Evolutionary conservation across 2,329 filamentous ascomycete species (phyloP).

Genomic region (Cladosporium austrohemisphaericum): DNA sequence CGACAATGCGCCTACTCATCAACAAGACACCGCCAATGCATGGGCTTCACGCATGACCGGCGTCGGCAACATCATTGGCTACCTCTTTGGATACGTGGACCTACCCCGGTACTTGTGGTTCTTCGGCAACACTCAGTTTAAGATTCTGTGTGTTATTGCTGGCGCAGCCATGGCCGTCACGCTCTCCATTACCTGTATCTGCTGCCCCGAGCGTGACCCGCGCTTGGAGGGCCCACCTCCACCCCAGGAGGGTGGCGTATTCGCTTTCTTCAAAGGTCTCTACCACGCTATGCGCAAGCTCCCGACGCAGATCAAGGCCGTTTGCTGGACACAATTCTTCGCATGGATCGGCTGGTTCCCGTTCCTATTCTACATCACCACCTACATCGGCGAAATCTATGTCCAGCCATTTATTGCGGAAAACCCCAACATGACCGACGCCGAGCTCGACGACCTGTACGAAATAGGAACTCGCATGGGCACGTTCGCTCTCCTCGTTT

Average conservation of each 20-base stretch:
- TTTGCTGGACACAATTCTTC: slow-evolving; percentile 63
- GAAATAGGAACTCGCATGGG: slow-evolving; percentile 82
- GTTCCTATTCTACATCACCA: slow-evolving; percentile 86
- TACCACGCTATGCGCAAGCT: slow-evolving; percentile 72
- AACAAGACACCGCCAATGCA: slow-evolving; percentile 89
- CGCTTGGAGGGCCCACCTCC: slow-evolving; percentile 63
- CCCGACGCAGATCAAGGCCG: slow-evolving; percentile 74
- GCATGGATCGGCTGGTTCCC: slow-evolving; percentile 97
- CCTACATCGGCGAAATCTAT: slow-evolving; percentile 90
- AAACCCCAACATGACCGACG: slow-evolving; percentile 72
- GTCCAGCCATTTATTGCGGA: slow-evolving; percentile 74
- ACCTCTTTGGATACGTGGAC: slow-evolving; percentile 79
- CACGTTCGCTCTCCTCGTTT: slow-evolving; percentile 83
- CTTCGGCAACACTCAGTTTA: slow-evolving; percentile 85
- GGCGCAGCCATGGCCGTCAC: slow-evolving; percentile 68
- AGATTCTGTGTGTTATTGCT: slow-evolving; percentile 83
- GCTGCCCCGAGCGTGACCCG: slow-evolving; percentile 77
- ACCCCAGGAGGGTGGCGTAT: slow-evolving; percentile 59
- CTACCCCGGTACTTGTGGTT: slow-evolving; percentile 72
- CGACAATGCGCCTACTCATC: slow-evolving; percentile 85
- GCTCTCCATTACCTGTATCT: slow-evolving; percentile 63
- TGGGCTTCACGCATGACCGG: slow-evolving; percentile 88
- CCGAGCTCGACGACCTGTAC: slow-evolving; percentile 74
- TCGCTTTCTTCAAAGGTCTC: slow-evolving; percentile 76
- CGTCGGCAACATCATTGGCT: slow-evolving; percentile 86